Evolutionary conservation across 768 basidiomycete genomes (phyloP), one percentile per base, ranked within the genome.

Genomic region (Phlegmacium glaucopus): DNA sequence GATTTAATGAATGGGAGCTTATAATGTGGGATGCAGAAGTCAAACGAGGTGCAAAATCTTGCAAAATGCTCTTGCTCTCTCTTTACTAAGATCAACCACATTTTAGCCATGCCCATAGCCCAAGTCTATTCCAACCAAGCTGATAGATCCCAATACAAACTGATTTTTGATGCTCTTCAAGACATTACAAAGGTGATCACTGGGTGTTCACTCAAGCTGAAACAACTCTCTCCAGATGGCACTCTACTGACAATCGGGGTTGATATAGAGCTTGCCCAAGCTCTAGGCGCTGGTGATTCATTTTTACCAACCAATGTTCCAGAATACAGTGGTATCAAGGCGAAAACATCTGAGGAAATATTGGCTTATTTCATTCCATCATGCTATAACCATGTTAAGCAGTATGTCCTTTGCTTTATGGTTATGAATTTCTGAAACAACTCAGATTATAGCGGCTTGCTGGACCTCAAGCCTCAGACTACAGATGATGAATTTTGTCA

Each of bases 1-100:
- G 45, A 30, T 37, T 54, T 25, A 56, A 59, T 22, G 50, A 59
- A 46, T 52, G 49, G 48, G 58, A 59, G 16, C 39, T 59, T 39
- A 53, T 44, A 4, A 50, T 55, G 15, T 57, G 44, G 32, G 42
- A 52, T 25, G 36, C 29, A 2, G 37, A 34, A 11, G 50, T 55
- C 25, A 42, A 57, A 15, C 48, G 46, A 9, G 48, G 56, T 56
- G 30, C 40, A 48, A n/a, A n/a, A n/a, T n/a, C n/a, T 16, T 32
- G 9, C 6, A 10, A 46, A 22, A 25, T 38, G 13, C 17, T 30
- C 16, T 34, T 30, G 42, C 39, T 28, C 48, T 32, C 9, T 28
- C 37, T n/a, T 28, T 45, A 3, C 40, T 36, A 12, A 18, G 26
- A 12, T 39, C 22, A 28, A 6, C 8, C 16, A 13, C 26, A n/a